Evolutionary conservation across 352 stramenopile species (phyloP), one percentile per base, ranked within the genome.

Genomic region (Phytophthora litchii): DNA sequence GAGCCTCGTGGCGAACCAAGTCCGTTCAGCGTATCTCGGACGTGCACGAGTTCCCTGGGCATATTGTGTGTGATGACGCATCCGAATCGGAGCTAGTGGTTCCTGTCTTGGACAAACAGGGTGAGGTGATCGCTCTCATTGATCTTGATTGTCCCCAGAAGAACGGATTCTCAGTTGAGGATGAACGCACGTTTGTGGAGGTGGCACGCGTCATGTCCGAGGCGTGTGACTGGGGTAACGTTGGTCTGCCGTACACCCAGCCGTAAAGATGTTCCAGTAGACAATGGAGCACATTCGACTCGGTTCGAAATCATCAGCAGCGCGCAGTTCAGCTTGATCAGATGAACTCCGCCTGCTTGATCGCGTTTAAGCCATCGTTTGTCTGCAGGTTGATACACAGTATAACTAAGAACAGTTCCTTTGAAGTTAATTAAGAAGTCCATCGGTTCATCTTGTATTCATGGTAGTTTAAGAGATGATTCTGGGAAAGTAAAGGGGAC

Each of bases 31-130:
- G 83, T 42, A 88, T 94, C 42, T 54, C 70, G 1, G 73, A 92
- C 36, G 85, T 94, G 54, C 80, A 92, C 64, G 46, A 73, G 21
- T 92, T 92, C 46, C 78, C 83, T 7, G 83, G 81, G 27, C 85
- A 94, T 73, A 94, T 94, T 67, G 85, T 83, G 14, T 94, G 85
- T 48, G 85, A 94, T 60, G 78, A 67, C 41, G 85, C 83, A 16
- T 94, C 85, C 31, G 54, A 90, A 51, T 94, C 85, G 7, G 85
- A 94, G 70, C 78, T 94, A 25, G 85, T 94, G 41, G 78, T 92
- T 43, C 85, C 85, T 4, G 70, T 94, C 38, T 41, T 92, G 10
- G 70, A 86, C 61, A 70, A 80, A 25, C 44, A 78, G 16, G 81
- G 80, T n/a, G 72, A 88, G 11, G 72, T 92, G 31, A 46, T 92